These are phyloP conservation scores for Scedosporium dehoogii DNA, from an alignment of 2,329 filamentous ascomycete species.

Conservation along the genomic window DNA sequence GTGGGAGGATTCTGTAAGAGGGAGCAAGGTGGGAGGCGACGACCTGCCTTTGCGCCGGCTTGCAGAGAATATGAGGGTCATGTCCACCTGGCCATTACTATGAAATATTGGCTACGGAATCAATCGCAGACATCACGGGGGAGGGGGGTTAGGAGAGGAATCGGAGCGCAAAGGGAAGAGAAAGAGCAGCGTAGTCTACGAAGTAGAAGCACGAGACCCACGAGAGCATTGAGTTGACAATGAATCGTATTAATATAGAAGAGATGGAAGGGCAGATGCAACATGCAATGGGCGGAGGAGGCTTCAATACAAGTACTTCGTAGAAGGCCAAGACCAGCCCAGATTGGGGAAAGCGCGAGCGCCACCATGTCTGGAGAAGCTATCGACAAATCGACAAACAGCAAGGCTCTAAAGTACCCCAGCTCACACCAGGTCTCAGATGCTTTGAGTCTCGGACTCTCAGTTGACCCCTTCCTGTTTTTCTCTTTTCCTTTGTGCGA, in stretches of 20 bases:
- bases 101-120: background rate
- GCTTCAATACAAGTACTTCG: background rate
- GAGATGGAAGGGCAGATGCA: background rate
- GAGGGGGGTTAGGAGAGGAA: no score
- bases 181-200: background rate
- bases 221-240: no score
- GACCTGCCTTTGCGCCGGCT: background rate
- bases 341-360: background rate
- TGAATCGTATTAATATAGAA: background rate
- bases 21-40: constrained; percentile 1
- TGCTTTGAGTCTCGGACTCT: no score
- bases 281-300: background rate
- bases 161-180: background rate
- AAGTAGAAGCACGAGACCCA: no score
- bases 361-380: background rate
- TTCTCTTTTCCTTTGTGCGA: no score
- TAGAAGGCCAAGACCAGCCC: background rate
- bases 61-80: constrained; percentile 1
- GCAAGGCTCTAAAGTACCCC: no score
- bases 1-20: background rate
- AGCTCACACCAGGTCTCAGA: no score
- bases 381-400: no score
- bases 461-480: no score
- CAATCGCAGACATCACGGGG: background rate
- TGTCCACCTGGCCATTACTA: background rate